A percentile compares a stretch with the other conserved stretches of the same genome.
These are phyloP conservation scores for Tephrocybe rancida DNA, from an alignment of 768 basidiomycete species.

Conservation along the genomic window DNA sequence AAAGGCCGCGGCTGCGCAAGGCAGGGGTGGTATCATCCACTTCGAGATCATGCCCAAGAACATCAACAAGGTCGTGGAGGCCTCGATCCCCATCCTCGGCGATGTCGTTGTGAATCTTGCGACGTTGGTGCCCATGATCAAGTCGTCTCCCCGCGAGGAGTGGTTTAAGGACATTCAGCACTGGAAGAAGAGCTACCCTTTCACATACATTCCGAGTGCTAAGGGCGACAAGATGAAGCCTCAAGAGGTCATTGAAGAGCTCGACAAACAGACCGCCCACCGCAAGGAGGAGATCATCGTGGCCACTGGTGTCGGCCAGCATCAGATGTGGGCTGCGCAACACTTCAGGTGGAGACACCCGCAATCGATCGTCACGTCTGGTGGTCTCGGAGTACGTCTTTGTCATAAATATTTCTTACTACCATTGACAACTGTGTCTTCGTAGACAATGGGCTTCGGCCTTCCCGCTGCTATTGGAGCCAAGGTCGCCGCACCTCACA, in stretches of 20 bases:
- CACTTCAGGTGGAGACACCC: conserved; percentile 90
- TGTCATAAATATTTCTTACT: conserved; percentile 1
- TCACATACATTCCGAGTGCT: conserved; percentile 75
- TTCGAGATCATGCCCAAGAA: conserved; percentile 99
- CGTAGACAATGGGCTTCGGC: conserved; percentile 97
- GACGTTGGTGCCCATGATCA: conserved; percentile 79
- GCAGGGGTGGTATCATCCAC: conserved; percentile 96
- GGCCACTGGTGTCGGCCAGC: conserved; percentile 96
- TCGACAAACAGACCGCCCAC: conserved; percentile 77
- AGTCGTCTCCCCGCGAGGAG: conserved; percentile 58
- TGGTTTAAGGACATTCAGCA: conserved; percentile 85
- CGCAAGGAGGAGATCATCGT: conserved; percentile 88
- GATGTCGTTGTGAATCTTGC: conserved; percentile 88
- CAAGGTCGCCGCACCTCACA: conserved; percentile 93
- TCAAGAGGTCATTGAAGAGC: conserved; percentile 94
- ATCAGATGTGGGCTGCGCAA: conserved; percentile 99
- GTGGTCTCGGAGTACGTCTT: conserved; percentile 86
- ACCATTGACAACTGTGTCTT: conserved; percentile 2
- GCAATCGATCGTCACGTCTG: conserved; percentile 87
- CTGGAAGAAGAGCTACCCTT: conserved; percentile 92
- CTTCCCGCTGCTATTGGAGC: conserved; percentile 94
- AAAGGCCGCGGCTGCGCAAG: conserved; percentile 77
- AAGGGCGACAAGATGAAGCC: conserved; percentile 84
- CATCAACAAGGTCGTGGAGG: conserved; percentile 97
- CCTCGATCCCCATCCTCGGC: conserved; percentile 90